Conservation (phyloP, 1,284 basidiomycete genomes). For the Schizopora paradoxa region DNA sequence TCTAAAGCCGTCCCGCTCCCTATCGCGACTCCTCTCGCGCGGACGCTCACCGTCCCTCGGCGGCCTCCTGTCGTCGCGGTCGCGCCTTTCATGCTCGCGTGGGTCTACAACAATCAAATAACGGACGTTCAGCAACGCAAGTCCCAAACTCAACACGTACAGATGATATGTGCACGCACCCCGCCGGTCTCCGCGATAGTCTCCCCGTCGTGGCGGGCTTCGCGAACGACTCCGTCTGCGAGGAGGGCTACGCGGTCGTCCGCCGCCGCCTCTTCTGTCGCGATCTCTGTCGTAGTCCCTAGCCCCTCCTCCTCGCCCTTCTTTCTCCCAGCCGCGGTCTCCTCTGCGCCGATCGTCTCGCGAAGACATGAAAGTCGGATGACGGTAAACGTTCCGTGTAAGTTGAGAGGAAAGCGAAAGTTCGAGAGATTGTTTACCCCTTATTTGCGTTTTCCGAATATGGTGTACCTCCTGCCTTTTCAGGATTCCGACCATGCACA, state of each 20-base stretch:
- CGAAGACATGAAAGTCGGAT: slow-evolving; percentile 38
- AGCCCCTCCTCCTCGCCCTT: too few relatives aligned
- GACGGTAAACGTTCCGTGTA: too few relatives aligned
- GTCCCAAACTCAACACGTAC: too few relatives aligned
- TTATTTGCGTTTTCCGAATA: too few relatives aligned
- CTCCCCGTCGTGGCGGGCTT: too few relatives aligned
- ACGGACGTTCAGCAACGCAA: too few relatives aligned
- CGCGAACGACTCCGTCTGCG: not conserved
- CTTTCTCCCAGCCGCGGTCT: slow-evolving; percentile 65
- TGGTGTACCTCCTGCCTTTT: too few relatives aligned
- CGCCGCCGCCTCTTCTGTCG: slow-evolving; percentile 18
- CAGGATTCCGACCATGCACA: too few relatives aligned
- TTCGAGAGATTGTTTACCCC: too few relatives aligned
- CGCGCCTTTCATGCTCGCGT: not conserved
- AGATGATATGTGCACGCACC: too few relatives aligned
- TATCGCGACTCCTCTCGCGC: too few relatives aligned
- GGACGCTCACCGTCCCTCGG: not conserved
- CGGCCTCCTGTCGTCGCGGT: not conserved
- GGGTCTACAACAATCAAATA: not conserved
- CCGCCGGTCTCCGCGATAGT: not conserved
- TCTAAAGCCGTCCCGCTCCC: not conserved
- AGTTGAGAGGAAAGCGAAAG: too few relatives aligned
- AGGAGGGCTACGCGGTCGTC: not conserved
- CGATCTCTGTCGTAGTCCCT: slow-evolving; percentile 28
- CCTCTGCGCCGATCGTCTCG: slow-evolving; percentile 51